phyloP scores from a whole-genome alignment of 306 rosid genomes.

The Castanea crenata region DNA sequence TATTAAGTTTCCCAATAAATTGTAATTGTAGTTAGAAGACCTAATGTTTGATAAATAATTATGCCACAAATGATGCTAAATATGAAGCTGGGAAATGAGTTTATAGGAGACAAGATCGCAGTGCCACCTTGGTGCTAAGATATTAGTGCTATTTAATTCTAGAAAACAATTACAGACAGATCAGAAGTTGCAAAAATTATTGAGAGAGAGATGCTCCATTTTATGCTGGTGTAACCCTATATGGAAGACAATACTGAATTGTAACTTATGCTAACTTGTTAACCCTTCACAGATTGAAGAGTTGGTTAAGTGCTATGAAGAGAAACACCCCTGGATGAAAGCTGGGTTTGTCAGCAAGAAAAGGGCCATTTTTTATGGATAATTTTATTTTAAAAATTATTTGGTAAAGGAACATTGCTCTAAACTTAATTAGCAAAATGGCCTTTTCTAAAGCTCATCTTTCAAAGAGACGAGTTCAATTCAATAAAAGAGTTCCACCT shows the following conservation, averaged over 20 bases:
- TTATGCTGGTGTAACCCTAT: neutral
- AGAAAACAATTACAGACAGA: neutral
- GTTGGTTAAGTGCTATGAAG: neutral
- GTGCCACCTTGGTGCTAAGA: constrained; percentile 2
- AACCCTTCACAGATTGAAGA: neutral
- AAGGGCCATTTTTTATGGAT: too few species aligned
- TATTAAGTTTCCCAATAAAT: neutral
- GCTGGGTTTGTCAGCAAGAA: neutral
- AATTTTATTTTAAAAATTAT: too few species aligned
- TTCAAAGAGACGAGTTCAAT: too few species aligned
- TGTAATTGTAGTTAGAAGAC: neutral
- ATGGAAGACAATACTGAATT: neutral
- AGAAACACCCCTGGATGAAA: neutral
- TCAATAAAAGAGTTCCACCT: too few species aligned
- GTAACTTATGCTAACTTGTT: neutral
- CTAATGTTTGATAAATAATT: neutral
- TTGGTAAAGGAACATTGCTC: too few species aligned
- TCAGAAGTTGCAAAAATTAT: neutral
- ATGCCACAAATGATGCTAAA: neutral
- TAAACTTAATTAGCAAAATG: too few species aligned
- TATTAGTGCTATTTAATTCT: neutral
- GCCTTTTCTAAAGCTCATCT: too few species aligned
- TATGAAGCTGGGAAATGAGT: neutral
- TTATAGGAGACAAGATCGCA: constrained; percentile 2
- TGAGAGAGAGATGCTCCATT: neutral